These are phyloP conservation scores for Geosiphon pyriformis DNA, from an alignment of 192 early-diverging fungal species.

Conservation along the genomic window DNA sequence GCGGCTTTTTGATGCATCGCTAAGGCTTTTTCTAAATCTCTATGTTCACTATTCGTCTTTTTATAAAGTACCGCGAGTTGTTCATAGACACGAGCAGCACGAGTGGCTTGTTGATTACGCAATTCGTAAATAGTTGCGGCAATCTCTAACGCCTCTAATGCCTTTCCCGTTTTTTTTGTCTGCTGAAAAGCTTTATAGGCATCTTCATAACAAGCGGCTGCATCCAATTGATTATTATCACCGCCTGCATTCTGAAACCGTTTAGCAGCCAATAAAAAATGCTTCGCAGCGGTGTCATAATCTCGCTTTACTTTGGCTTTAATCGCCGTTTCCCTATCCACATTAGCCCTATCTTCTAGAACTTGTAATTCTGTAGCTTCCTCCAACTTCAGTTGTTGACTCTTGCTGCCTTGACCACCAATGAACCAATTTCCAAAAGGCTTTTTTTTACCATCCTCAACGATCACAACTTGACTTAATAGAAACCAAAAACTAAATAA, in stretches of 20 bases:
- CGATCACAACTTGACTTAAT: conserved; percentile 29
- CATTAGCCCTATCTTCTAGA: conserved; percentile 28
- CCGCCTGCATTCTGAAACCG: conserved; percentile 30
- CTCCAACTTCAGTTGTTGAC: background rate
- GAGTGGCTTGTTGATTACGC: conserved; percentile 1
- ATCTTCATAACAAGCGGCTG: conserved; percentile 39
- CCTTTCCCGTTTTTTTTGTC: conserved; percentile 31
- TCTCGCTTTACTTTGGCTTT: conserved; percentile 36
- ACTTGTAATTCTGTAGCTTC: conserved; percentile 6
- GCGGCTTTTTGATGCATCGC: conserved; percentile 32
- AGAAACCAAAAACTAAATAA: conserved; percentile 32
- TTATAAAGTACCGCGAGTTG: conserved; percentile 5
- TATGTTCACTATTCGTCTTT: background rate
- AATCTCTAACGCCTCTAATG: conserved; percentile 7
- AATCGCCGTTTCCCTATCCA: conserved; percentile 29
- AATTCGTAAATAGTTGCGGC: conserved; percentile 20
- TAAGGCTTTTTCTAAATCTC: conserved; percentile 28
- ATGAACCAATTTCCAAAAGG: background rate
- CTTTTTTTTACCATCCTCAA: background rate
- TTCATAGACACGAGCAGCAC: conserved; percentile 20
- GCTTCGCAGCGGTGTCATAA: conserved; percentile 31
- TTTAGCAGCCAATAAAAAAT: conserved; percentile 32
- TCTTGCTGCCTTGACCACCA: background rate
- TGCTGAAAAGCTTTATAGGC: conserved; percentile 37
- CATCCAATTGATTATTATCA: conserved; percentile 31